These are phyloP conservation scores for Tubosaeta sp. DNA, from an alignment of 768 basidiomycete genomes.

Conservation along the genomic window DNA sequence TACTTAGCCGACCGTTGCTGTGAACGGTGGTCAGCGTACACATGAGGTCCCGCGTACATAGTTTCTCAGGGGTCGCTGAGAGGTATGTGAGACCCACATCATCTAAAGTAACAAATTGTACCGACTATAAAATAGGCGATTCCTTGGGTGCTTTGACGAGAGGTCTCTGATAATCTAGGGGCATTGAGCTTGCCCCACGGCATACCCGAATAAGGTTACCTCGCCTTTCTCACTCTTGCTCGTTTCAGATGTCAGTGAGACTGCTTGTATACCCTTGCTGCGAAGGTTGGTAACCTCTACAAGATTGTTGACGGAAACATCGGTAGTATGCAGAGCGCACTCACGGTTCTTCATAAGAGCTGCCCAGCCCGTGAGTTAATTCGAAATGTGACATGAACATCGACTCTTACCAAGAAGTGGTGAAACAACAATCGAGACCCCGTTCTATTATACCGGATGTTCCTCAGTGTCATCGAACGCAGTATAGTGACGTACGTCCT, in stretches of 20 bases:
- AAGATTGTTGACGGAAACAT: slow-evolving; percentile 4
- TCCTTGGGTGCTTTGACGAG: slow-evolving; percentile 50
- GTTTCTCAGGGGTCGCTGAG: slow-evolving; percentile 73
- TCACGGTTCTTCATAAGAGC: slow-evolving; percentile 82
- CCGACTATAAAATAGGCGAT: slow-evolving; percentile 70
- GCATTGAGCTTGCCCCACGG: background rate
- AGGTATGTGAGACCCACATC: background rate
- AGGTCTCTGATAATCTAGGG: slow-evolving; percentile 60
- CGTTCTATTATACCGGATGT: slow-evolving; percentile 39
- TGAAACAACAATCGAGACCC: slow-evolving; percentile 72
- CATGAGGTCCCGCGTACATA: slow-evolving; percentile 53
- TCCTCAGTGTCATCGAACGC: background rate
- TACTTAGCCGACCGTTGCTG: slow-evolving; percentile 54
- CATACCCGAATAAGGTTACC: slow-evolving; percentile 31
- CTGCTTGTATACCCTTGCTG: slow-evolving; percentile 50
- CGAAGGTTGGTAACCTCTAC: slow-evolving; percentile 64
- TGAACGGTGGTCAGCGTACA: slow-evolving; percentile 48
- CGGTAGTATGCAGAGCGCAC: slow-evolving; percentile 12
- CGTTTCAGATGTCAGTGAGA: slow-evolving; percentile 67
- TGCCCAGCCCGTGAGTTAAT: slow-evolving; percentile 23
- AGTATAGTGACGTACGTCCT: slow-evolving; percentile 37
- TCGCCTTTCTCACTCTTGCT: slow-evolving; percentile 46
- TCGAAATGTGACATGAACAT: background rate
- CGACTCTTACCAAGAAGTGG: slow-evolving; percentile 60
- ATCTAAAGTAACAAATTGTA: background rate